A percentile compares a stretch with the other conserved stretches of the same genome.
Evolutionary conservation across 2,329 filamentous ascomycete genomes (phyloP).

Genomic region (Scleromitrula shiraiana): DNA sequence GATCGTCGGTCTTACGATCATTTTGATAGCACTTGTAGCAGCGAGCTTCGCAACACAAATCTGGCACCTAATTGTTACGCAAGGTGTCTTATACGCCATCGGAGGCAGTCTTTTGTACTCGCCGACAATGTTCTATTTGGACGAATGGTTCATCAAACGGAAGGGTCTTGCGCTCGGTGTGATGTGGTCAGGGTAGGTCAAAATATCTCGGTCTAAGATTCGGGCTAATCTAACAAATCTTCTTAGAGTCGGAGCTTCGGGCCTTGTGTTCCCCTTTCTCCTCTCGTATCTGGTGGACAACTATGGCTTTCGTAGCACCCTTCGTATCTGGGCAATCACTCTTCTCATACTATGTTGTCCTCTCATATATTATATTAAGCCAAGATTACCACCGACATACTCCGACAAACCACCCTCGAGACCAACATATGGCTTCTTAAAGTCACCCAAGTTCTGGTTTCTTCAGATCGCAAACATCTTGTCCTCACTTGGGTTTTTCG

Average conservation of each 20-base stretch:
- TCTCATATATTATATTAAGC: slow-evolving; percentile 49
- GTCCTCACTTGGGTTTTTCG: slow-evolving; percentile 46
- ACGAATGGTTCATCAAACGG: slow-evolving; percentile 41
- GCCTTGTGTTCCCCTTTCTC: slow-evolving; percentile 30
- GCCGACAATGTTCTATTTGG: slow-evolving; percentile 35
- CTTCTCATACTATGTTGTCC: slow-evolving; percentile 34
- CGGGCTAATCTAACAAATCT: background rate
- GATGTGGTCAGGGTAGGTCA: slow-evolving; percentile 33
- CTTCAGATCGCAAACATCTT: slow-evolving; percentile 44
- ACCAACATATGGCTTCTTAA: slow-evolving; percentile 33
- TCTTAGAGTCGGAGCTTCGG: slow-evolving; percentile 14
- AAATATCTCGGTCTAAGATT: slow-evolving; percentile 6
- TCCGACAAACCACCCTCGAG: slow-evolving; percentile 3
- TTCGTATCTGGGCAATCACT: slow-evolving; percentile 34
- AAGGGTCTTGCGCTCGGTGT: slow-evolving; percentile 43
- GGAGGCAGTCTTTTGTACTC: slow-evolving; percentile 35
- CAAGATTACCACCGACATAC: slow-evolving; percentile 37
- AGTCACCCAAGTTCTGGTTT: slow-evolving; percentile 39
- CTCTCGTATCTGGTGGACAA: slow-evolving; percentile 34
- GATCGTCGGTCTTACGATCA: slow-evolving; percentile 32
- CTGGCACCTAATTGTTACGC: slow-evolving; percentile 38
- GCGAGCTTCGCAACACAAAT: slow-evolving; percentile 37
- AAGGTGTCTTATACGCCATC: slow-evolving; percentile 39
- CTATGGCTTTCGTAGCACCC: slow-evolving; percentile 33
- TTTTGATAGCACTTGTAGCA: slow-evolving; percentile 29